Evolutionary conservation across 495 filamentous ascomycete genomes (phyloP).

Genomic region (Xylaria acuta): DNA sequence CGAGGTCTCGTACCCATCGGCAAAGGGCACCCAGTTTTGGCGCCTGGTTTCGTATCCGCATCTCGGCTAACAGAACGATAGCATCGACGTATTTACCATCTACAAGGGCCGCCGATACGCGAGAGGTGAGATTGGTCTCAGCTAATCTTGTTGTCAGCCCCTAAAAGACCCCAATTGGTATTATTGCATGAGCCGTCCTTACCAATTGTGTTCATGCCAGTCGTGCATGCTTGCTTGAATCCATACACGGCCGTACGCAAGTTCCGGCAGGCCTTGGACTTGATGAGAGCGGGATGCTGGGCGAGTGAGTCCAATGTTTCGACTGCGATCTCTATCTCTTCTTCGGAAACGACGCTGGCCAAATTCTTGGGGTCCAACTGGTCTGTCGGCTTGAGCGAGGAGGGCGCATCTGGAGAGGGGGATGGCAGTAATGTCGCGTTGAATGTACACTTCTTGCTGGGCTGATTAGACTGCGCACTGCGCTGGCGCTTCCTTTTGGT

Average conservation of each 20-base stretch:
- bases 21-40: constrained; percentile 56
- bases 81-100: constrained; percentile 53
- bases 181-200: background rate
- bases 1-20: constrained; percentile 57
- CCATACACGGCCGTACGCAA: constrained; percentile 54
- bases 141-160: constrained; percentile 23
- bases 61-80: constrained; percentile 53
- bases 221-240: constrained; percentile 53
- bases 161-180: background rate
- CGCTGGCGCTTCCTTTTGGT: constrained; percentile 36
- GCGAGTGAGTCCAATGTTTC: constrained; percentile 50
- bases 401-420: constrained; percentile 42
- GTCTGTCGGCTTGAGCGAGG: constrained; percentile 7
- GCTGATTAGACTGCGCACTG: constrained; percentile 24
- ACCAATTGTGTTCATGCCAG: constrained; percentile 47
- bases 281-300: constrained; percentile 50
- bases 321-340: constrained; percentile 55
- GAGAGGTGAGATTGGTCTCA: constrained; percentile 48
- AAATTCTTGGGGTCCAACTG: constrained; percentile 42
- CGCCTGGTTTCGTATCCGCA: constrained; percentile 48
- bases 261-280: constrained; percentile 54
- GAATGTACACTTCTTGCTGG: constrained; percentile 42
- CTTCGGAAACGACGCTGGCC: constrained; percentile 44
- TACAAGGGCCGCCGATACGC: constrained; percentile 49
- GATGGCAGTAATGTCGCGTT: constrained; percentile 32